Evolutionary conservation across 768 basidiomycete genomes (phyloP).

Genomic region (Trametes cinnabarina): DNA sequence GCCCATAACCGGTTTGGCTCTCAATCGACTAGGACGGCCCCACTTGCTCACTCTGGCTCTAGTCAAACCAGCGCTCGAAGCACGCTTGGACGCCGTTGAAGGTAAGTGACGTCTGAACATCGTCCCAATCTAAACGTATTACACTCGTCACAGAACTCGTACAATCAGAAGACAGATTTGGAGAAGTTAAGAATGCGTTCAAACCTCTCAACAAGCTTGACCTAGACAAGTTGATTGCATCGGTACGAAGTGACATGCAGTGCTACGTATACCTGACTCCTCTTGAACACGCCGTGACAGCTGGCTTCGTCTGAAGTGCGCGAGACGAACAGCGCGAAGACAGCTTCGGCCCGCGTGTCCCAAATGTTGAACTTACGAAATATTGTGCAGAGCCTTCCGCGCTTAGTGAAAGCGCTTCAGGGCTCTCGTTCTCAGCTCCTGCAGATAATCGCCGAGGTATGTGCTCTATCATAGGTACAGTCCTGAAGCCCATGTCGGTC

Average conservation of each 20-base stretch:
- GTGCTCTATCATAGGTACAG: conserved; percentile 6
- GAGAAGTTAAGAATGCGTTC: conserved; percentile 63
- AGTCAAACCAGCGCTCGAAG: conserved; percentile 69
- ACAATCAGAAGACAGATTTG: conserved; percentile 71
- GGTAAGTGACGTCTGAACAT: conserved; percentile 38
- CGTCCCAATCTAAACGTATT: too few relatives aligned
- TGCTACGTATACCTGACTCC: background rate
- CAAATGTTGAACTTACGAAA: conserved; percentile 80
- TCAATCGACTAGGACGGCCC: background rate
- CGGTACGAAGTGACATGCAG: conserved; percentile 37
- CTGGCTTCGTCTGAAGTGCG: conserved; percentile 64
- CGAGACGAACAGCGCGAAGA: conserved; percentile 51
- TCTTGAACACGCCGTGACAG: conserved; percentile 36
- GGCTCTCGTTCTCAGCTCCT: conserved; percentile 61
- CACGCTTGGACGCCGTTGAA: conserved; percentile 84
- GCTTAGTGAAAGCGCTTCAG: conserved; percentile 58
- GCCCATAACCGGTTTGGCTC: conserved; percentile 62
- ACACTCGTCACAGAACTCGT: conserved; percentile 56
- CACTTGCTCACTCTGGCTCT: background rate
- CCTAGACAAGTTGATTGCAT: conserved; percentile 81
- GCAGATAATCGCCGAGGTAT: conserved; percentile 57
- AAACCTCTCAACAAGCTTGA: conserved; percentile 77
- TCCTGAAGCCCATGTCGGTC: background rate
- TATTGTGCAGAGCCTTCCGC: conserved; percentile 64
- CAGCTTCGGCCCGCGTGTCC: conserved; percentile 64